Evolutionary conservation across 192 early-diverging fungal species (phyloP).

Genomic region (Entomortierella lignicola): DNA sequence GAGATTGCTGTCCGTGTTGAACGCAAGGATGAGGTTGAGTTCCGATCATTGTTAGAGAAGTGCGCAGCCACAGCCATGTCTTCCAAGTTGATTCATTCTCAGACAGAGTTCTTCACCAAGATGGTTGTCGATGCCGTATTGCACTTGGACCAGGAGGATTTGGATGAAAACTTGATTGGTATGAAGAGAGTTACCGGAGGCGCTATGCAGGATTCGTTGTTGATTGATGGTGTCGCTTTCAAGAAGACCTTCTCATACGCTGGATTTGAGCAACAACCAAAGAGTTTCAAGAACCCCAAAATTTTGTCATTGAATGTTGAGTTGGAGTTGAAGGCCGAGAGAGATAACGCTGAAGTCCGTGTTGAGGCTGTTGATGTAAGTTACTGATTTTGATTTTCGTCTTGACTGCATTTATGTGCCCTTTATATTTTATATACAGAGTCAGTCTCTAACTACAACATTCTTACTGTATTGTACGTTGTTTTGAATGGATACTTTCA

Average conservation of each 20-base stretch:
- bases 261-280: slow-evolving; percentile 99
- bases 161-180: slow-evolving; percentile 97
- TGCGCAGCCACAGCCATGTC: slow-evolving; percentile 99
- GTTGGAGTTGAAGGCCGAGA: slow-evolving; percentile 98
- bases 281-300: slow-evolving; percentile 90
- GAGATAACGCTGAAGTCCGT: slow-evolving; percentile 99
- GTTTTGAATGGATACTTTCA: no score
- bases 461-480: no score
- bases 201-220: slow-evolving; percentile 96
- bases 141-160: slow-evolving; percentile 93
- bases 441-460: not conserved
- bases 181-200: slow-evolving; percentile 98
- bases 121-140: slow-evolving; percentile 98
- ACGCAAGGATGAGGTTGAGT: slow-evolving; percentile 82
- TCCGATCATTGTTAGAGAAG: slow-evolving; percentile 91
- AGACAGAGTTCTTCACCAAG: slow-evolving; percentile 97
- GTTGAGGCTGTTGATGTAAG: slow-evolving; percentile 85
- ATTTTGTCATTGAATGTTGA: slow-evolving; percentile 96
- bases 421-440: not conserved
- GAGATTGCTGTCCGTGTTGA: slow-evolving; percentile 92
- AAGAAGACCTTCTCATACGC: slow-evolving; percentile 99
- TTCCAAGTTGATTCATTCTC: slow-evolving; percentile 96
- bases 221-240: slow-evolving; percentile 97
- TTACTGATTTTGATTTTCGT: not conserved
- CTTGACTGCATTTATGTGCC: no score